Base-by-base conservation (phyloP, 139 green algal genomes). In the Ettlia oleoabundans region DNA sequence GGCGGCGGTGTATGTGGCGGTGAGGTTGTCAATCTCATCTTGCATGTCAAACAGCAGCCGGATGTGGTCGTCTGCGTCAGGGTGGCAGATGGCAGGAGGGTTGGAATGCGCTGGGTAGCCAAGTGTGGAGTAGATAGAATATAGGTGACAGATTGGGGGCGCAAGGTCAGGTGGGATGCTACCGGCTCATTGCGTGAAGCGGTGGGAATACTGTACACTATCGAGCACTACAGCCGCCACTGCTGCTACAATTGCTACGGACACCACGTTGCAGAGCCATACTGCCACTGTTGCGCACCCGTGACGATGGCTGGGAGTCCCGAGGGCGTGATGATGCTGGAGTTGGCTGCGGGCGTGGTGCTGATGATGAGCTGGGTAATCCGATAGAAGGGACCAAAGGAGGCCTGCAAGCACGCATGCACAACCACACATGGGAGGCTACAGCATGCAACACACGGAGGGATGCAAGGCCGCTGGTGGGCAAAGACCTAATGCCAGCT, bases 351-450 rank as follows among this genome's bases (percentile, higher is more conserved):
- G 1, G 82, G 63, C 1, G 78, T 92, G 30, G 90, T 94, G 42
- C 76, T 90, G 24, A 94, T 69, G 38, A 93, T 91, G 35, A 96
- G 83, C 89, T 97, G 93, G 52, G 93, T 90, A 32, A 98, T 93
- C 21, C 95, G 86, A 76, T 98, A 98, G 76, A 98, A 98, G 19
- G 93, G 88, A 5, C 95, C 95, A 84, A 98, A 97, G 10, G 95
- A 88, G 15, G 82, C 82, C 86, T 90, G 83, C 79, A 47, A n/a
- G n/a, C n/a, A n/a, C n/a, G n/a, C n/a, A n/a, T n/a, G n/a, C n/a
- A n/a, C n/a, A n/a, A n/a, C n/a, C n/a, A n/a, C n/a, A n/a, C n/a
- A n/a, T n/a, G n/a, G n/a, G n/a, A n/a, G n/a, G n/a, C n/a, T n/a
- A n/a, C n/a, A n/a, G n/a, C n/a, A n/a, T n/a, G n/a, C n/a, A n/a